Evolutionary conservation across 2,329 filamentous ascomycete species (phyloP).

Genomic region (Hypoxylon sp.): DNA sequence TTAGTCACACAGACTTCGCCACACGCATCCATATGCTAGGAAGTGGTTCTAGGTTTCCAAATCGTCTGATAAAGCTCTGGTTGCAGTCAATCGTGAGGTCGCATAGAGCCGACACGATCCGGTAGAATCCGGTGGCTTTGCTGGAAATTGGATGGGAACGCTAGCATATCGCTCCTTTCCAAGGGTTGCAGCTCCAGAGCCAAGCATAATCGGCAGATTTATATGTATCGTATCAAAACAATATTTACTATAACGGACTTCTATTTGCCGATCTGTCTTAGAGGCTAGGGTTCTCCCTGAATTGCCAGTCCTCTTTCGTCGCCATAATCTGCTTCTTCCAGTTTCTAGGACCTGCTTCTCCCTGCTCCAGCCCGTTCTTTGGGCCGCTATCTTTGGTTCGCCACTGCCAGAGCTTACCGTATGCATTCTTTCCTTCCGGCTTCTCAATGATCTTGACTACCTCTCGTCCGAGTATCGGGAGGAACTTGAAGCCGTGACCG

Average conservation of each 20-base stretch:
- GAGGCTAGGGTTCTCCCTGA: slow-evolving; percentile 4
- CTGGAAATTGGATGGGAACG: not conserved
- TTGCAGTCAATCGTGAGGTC: not conserved
- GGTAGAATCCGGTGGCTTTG: not conserved
- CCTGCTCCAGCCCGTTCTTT: slow-evolving; percentile 26
- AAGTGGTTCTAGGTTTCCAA: not conserved
- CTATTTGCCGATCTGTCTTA: not conserved
- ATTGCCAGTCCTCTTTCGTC: slow-evolving; percentile 30
- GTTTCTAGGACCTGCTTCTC: slow-evolving; percentile 27
- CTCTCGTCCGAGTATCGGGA: slow-evolving; percentile 23
- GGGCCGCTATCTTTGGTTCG: slow-evolving; percentile 12
- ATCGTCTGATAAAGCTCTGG: not conserved
- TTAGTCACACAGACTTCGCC: not conserved
- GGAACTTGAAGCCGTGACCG: slow-evolving; percentile 63
- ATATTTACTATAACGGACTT: not conserved
- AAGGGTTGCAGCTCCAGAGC: not conserved
- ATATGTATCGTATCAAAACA: not conserved
- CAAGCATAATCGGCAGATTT: not conserved
- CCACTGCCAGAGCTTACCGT: slow-evolving; percentile 30
- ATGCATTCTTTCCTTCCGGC: slow-evolving; percentile 20
- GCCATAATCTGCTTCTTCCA: slow-evolving; percentile 34
- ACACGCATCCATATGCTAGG: not conserved
- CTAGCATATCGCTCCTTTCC: not conserved
- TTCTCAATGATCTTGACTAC: slow-evolving; percentile 29
- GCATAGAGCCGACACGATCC: not conserved